Evolutionary conservation across 805 yeast species (phyloP).

Genomic region (Candida parachauliodes): DNA sequence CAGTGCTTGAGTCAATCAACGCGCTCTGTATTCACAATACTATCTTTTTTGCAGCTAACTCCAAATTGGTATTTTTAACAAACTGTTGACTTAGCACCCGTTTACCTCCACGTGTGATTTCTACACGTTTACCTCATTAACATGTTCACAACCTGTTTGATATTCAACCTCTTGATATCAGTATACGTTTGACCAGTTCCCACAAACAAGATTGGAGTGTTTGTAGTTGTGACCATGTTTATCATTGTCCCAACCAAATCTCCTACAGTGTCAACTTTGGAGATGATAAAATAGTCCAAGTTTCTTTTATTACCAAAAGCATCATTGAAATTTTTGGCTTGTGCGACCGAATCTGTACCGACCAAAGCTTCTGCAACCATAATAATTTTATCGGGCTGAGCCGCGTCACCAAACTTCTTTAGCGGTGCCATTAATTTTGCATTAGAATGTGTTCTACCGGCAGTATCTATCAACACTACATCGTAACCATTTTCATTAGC

Average conservation of each 20-base stretch:
- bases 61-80: no score
- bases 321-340: conserved; percentile 86
- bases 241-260: conserved; percentile 95
- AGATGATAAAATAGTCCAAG: conserved; percentile 85
- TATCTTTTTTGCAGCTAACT: no score
- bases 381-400: conserved; percentile 91
- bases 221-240: conserved; percentile 94
- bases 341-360: conserved; percentile 95
- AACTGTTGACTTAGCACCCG: no score
- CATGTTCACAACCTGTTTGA: conserved; percentile 87
- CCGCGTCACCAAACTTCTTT: conserved; percentile 92
- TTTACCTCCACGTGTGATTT: no score
- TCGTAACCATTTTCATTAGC: conserved; percentile 72
- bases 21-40: no score
- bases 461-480: conserved; percentile 91
- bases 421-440: conserved; percentile 92
- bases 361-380: conserved; percentile 99
- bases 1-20: no score
- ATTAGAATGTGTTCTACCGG: conserved; percentile 96
- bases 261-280: conserved; percentile 97
- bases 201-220: conserved; percentile 90
- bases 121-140: conserved; percentile 60
- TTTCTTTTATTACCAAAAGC: conserved; percentile 84
- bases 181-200: conserved; percentile 98
- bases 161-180: conserved; percentile 84